phyloP scores from a whole-genome alignment of 2,329 filamentous ascomycete genomes.

The Talaromyces albobiverticillius region DNA sequence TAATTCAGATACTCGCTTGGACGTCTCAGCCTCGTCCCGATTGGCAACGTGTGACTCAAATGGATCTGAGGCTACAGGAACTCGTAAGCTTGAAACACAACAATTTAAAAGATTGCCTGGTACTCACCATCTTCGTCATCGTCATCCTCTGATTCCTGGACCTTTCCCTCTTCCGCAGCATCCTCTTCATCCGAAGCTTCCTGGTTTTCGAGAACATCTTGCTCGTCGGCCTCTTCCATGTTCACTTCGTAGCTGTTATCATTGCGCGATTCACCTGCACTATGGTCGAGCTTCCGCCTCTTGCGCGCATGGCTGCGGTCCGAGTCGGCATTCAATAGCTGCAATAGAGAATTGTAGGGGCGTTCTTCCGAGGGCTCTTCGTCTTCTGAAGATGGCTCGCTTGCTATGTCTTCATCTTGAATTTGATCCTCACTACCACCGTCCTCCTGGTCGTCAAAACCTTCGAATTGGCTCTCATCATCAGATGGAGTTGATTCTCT shows the following conservation, averaged over 20 bases:
- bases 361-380: conserved; percentile 39
- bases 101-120: neutral
- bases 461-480: conserved; percentile 21
- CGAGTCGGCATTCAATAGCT: conserved; percentile 49
- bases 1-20: conserved; percentile 48
- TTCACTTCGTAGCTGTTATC: conserved; percentile 22
- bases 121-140: conserved; percentile 31
- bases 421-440: conserved; percentile 35
- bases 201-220: conserved; percentile 46
- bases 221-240: conserved; percentile 35
- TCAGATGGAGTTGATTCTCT: conserved; percentile 7
- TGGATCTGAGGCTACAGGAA: conserved; percentile 57
- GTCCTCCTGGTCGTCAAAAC: conserved; percentile 24
- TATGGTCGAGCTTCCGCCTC: conserved; percentile 50
- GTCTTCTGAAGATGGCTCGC: conserved; percentile 41
- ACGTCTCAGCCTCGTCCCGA: conserved; percentile 61
- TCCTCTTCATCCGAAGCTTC: conserved; percentile 46
- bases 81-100: neutral
- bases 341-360: conserved; percentile 57
- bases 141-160: conserved; percentile 41
- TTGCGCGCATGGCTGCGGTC: conserved; percentile 44
- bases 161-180: conserved; percentile 25
- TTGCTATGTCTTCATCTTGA: conserved; percentile 36
- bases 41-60: conserved; percentile 78
- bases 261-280: conserved; percentile 26